These are phyloP conservation scores for Tetrapyrgos nigripes DNA, from an alignment of 1,284 basidiomycete genomes.

Conservation along the genomic window DNA sequence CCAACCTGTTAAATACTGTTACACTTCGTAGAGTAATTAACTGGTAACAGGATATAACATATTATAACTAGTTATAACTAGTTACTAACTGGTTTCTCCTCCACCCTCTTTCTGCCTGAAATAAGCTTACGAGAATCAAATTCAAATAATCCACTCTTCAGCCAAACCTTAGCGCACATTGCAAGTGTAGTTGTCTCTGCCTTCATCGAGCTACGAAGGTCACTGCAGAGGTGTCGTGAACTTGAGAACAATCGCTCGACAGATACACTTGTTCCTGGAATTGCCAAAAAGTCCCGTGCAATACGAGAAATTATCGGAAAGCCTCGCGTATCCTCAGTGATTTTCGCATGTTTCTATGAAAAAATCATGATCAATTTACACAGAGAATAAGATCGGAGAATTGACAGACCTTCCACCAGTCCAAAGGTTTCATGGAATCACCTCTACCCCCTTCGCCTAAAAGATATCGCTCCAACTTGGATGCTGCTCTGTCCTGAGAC, in stretches of 20 bases:
- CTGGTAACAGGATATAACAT: not conserved
- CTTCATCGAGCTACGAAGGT: constrained; percentile 25
- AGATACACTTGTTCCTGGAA: constrained; percentile 33
- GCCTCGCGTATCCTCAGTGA: not conserved
- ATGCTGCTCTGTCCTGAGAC: too few species aligned
- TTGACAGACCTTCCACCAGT: constrained; percentile 27
- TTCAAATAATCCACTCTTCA: constrained; percentile 24
- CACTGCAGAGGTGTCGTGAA: constrained; percentile 24
- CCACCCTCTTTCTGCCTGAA: not conserved
- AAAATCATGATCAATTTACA: not conserved
- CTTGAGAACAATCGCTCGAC: constrained; percentile 34
- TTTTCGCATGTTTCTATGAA: constrained; percentile 3
- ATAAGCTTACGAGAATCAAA: constrained; percentile 2
- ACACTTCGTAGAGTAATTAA: not conserved
- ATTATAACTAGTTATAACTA: constrained; percentile 1
- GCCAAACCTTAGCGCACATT: constrained; percentile 27
- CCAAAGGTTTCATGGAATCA: constrained; percentile 6
- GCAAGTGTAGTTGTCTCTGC: constrained; percentile 6
- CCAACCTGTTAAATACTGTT: constrained; percentile 6
- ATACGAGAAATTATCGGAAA: constrained; percentile 20
- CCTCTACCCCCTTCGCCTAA: constrained; percentile 13
- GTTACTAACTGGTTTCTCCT: constrained; percentile 1
- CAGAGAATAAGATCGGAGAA: too few species aligned
- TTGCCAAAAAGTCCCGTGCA: constrained; percentile 27
- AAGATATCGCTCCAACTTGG: constrained; percentile 16